phyloP scores from a whole-genome alignment of 441 rosid species.

The Populus trichocarpa region DNA sequence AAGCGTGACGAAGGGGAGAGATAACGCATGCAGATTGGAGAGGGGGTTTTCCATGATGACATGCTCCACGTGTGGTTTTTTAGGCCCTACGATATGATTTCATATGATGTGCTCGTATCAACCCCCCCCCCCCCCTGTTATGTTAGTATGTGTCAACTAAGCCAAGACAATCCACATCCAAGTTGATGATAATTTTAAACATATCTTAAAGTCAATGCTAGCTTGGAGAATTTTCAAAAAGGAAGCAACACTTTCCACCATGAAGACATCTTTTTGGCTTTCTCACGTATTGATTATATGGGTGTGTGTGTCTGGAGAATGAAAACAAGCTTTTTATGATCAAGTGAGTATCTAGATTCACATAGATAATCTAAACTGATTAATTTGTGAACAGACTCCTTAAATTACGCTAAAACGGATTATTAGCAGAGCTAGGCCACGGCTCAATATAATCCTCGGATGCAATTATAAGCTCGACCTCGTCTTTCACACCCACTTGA shows the following conservation, averaged over 20 bases:
- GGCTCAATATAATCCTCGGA: not conserved
- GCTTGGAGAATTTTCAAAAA: not conserved
- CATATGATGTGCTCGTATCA: constrained; percentile 5
- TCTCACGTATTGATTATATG: not conserved
- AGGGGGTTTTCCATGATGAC: constrained; percentile 26
- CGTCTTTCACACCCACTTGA: constrained; percentile 12
- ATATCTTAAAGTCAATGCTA: constrained; percentile 41
- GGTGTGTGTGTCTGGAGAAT: too few species aligned
- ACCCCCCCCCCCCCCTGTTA: too few species aligned
- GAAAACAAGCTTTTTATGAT: too few species aligned
- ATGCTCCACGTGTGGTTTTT: constrained; percentile 48
- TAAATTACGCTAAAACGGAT: not conserved
- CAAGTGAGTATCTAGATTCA: not conserved
- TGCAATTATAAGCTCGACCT: not conserved
- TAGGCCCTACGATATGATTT: constrained; percentile 43
- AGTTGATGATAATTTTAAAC: not conserved
- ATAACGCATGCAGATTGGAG: constrained; percentile 40
- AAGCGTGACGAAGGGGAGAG: constrained; percentile 61
- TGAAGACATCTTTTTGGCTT: not conserved
- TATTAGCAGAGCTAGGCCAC: not conserved
- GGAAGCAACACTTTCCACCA: constrained; percentile 15
- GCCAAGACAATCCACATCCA: constrained; percentile 16
- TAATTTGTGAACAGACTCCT: not conserved
- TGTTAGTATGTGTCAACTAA: constrained; percentile 19
- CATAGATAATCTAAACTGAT: not conserved